Percentiles rank a stretch among this genome's conserved stretches.
These are phyloP conservation scores for Fusarium anguioides DNA, from an alignment of 2,329 filamentous ascomycete genomes.

Conservation along the genomic window DNA sequence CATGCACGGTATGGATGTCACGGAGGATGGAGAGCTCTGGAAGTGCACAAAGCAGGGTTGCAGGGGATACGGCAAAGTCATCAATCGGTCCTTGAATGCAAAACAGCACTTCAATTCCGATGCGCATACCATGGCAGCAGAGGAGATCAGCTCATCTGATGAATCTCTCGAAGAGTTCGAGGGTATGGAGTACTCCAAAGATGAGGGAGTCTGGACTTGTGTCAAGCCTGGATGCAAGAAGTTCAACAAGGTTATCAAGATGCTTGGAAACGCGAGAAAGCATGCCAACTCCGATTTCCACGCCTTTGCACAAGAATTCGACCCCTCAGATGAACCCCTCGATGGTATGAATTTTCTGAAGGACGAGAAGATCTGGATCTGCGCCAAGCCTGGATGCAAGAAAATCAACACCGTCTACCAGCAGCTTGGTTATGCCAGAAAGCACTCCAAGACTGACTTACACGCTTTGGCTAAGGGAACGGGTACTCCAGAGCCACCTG, in stretches of 20 bases:
- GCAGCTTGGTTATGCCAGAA: not conserved
- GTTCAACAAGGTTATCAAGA: not conserved
- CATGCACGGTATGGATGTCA: slow-evolving; percentile 16
- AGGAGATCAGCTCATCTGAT: slow-evolving; percentile 4
- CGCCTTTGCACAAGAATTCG: not conserved
- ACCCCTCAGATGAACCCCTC: not conserved
- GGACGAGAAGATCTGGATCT: not conserved
- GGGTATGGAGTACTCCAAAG: not conserved
- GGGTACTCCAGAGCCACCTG: not conserved
- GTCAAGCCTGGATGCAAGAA: slow-evolving; percentile 5
- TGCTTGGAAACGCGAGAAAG: not conserved
- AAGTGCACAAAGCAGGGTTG: slow-evolving; percentile 26
- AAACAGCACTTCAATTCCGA: slow-evolving; percentile 5
- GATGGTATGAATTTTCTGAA: not conserved
- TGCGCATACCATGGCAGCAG: slow-evolving; percentile 3
- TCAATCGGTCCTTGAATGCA: not conserved
- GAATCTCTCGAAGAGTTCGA: slow-evolving; percentile 2
- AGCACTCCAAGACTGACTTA: not conserved
- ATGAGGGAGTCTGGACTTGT: not conserved
- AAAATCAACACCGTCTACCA: not conserved
- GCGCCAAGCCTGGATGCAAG: not conserved
- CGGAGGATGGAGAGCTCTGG: not conserved
- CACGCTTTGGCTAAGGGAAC: slow-evolving; percentile 4
- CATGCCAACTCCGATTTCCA: not conserved
- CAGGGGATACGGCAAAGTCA: slow-evolving; percentile 4